phyloP scores from a whole-genome alignment of 2,329 filamentous ascomycete species.

The Pseudopithomyces chartarum region DNA sequence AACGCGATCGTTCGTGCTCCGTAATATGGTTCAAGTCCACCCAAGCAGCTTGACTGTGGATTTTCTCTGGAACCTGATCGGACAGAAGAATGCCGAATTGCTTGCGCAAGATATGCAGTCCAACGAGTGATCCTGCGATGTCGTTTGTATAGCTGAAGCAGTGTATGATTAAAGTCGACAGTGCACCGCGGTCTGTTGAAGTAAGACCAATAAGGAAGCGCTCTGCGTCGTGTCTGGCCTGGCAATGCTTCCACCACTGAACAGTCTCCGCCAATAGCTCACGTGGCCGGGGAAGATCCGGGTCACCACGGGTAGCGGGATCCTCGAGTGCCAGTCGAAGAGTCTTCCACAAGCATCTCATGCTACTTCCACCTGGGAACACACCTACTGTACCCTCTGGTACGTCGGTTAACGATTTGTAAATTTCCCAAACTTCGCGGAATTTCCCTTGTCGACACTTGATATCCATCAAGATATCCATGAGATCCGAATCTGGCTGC shows the following conservation, averaged over 20 bases:
- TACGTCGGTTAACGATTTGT: slow-evolving; percentile 31
- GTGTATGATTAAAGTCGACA: slow-evolving; percentile 36
- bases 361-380: slow-evolving; percentile 35
- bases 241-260: slow-evolving; percentile 33
- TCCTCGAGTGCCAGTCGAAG: slow-evolving; percentile 37
- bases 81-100: slow-evolving; percentile 35
- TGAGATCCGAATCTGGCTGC: slow-evolving; percentile 28
- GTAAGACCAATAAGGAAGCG: slow-evolving; percentile 34
- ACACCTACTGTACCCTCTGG: slow-evolving; percentile 20
- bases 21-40: slow-evolving; percentile 26
- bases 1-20: slow-evolving; percentile 11
- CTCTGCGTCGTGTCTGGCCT: slow-evolving; percentile 29
- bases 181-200: slow-evolving; percentile 25
- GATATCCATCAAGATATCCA: slow-evolving; percentile 42
- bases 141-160: slow-evolving; percentile 43
- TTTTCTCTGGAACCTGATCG: slow-evolving; percentile 19
- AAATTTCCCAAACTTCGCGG: slow-evolving; percentile 34
- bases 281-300: slow-evolving; percentile 35
- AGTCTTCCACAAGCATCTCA: slow-evolving; percentile 39
- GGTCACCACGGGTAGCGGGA: slow-evolving; percentile 19
- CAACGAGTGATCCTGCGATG: slow-evolving; percentile 39
- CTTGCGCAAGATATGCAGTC: slow-evolving; percentile 36
- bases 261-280: slow-evolving; percentile 36
- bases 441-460: slow-evolving; percentile 35
- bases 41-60: slow-evolving; percentile 37